These are phyloP conservation scores for Thielaviopsis ethacetica DNA, from an alignment of 2,329 filamentous ascomycete genomes.

Conservation along the genomic window DNA sequence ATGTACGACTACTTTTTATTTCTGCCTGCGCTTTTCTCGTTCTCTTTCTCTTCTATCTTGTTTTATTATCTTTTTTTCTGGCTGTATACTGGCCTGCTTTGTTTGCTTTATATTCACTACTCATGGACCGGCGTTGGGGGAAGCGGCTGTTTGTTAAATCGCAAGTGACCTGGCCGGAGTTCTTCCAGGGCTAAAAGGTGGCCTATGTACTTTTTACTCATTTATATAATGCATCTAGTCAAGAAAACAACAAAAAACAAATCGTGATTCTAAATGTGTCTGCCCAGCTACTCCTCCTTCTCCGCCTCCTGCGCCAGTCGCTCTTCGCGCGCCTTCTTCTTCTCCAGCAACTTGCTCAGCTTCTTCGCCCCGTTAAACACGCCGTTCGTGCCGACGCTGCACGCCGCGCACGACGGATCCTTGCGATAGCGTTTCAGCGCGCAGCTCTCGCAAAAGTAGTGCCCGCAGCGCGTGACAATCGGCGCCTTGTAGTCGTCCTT, in stretches of 20 bases:
- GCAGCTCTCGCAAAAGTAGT: slow-evolving; percentile 91
- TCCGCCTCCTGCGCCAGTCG: slow-evolving; percentile 38
- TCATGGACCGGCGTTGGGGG: background rate
- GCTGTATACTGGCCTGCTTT: background rate
- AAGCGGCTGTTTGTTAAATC: background rate
- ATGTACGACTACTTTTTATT: background rate
- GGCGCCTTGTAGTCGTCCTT: slow-evolving; percentile 61
- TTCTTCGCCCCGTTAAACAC: slow-evolving; percentile 82
- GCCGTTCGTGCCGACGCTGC: slow-evolving; percentile 69
- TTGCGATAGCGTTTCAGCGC: slow-evolving; percentile 75
- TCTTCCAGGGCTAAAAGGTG: background rate
- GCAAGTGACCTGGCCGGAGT: background rate
- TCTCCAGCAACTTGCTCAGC: slow-evolving; percentile 63
- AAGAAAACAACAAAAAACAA: background rate
- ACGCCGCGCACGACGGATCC: slow-evolving; percentile 73
- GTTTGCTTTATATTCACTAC: background rate
- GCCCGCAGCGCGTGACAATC: slow-evolving; percentile 75
- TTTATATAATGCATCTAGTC: background rate
- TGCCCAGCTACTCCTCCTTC: slow-evolving; percentile 26
- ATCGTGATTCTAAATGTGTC: slow-evolving; percentile 20
- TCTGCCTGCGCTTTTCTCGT: background rate
- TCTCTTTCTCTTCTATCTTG: background rate
- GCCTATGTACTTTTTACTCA: background rate
- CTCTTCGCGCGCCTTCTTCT: slow-evolving; percentile 46
- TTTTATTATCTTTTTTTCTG: background rate